Percentiles rank a stretch among this genome's conserved stretches.
Evolutionary conservation across 2,329 filamentous ascomycete genomes (phyloP).

Genomic region (Fusarium tjaetaba): DNA sequence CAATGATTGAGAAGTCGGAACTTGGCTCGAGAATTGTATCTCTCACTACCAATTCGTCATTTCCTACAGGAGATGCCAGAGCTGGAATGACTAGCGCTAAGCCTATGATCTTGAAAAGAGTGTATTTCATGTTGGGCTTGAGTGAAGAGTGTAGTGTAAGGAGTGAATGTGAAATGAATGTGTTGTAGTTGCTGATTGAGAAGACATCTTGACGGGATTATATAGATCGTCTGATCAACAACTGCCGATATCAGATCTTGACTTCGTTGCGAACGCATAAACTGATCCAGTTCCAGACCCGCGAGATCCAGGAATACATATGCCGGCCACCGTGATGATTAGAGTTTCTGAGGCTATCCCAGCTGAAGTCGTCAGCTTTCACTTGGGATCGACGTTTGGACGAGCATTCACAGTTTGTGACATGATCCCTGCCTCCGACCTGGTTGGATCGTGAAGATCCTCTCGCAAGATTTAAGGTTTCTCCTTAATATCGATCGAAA

Average conservation of each 20-base stretch:
- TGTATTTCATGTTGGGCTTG: background rate
- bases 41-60: background rate
- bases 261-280: background rate
- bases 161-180: background rate
- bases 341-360: background rate
- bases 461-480: background rate
- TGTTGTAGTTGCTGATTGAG: background rate
- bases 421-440: background rate
- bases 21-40: background rate
- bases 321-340: too few relatives aligned
- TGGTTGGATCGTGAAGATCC: background rate
- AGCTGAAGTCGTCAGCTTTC: background rate
- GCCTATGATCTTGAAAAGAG: background rate
- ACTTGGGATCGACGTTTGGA: too few relatives aligned
- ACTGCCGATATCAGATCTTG: background rate
- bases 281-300: background rate
- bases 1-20: background rate
- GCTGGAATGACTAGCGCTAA: accelerated
- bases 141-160: background rate
- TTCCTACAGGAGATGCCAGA: background rate
- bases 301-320: background rate
- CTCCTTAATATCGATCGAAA: background rate
- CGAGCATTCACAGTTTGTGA: background rate
- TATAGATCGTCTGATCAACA: background rate
- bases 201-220: background rate